Evolutionary conservation across 2,329 filamentous ascomycete genomes (phyloP), one percentile per base, ranked within the genome.

Genomic region (Pyrenochaeta sp.): DNA sequence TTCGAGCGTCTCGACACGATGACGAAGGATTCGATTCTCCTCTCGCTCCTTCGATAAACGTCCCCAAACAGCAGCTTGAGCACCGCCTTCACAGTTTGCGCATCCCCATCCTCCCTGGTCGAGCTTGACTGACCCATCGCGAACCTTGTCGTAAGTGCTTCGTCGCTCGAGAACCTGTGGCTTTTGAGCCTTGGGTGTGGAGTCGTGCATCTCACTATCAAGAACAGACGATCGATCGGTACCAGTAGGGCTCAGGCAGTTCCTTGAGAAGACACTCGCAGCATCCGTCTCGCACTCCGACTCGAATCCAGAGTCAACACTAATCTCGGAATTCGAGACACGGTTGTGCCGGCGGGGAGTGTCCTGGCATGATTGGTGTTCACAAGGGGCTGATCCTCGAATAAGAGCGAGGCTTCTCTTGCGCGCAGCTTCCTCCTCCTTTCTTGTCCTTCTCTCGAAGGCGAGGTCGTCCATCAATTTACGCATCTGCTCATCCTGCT

Each of bases 301-400:
- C 51, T 84, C 82, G 48, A 83, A 83, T 32, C 81, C 81, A 5
- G 81, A 83, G 58, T 84, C 82, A 37, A 77, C 59, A n/a, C 65
- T 69, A 28, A 69, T 54, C 22, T 66, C 62, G 2, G 67, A 69
- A 34, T 65, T 66, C 2, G 66, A 69, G 8, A 63, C 42, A 30
- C 51, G 73, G 57, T 51, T 72, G 60, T 46, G 68, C 26, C 45
- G 64, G 45, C 50, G 58, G 40, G 52, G 49, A 19, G 50, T 53
- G 14, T 51, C 49, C 14, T 51, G 44, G 42, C 57, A 58, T 11
- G 40, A 27, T 18, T 35, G 41, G 31, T 64, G 53, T 20, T 61
- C 50, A 34, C 58, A 57, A 9, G 36, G 38, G 14, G 51, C 39
- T 11, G 51, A 45, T 10, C 46, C 55, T n/a, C 63, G 44, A 29